phyloP scores from a whole-genome alignment of 2,329 filamentous ascomycete species.

The Stagonosporopsis chrysanthemi region DNA sequence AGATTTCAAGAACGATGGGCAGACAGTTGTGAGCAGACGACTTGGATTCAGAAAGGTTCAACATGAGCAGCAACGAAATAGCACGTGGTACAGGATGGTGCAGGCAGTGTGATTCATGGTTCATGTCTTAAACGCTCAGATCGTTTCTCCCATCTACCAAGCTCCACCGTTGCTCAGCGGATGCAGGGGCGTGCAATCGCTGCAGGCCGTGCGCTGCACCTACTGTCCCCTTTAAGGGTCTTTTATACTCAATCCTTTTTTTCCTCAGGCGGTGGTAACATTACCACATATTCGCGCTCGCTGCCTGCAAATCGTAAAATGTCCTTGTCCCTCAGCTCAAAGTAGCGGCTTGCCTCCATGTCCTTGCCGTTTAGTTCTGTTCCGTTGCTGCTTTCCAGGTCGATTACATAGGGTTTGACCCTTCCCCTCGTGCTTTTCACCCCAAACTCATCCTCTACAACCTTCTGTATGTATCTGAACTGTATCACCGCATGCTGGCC shows the following conservation, averaged over 20 bases:
- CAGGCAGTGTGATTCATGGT: background rate
- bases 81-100: background rate
- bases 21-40: background rate
- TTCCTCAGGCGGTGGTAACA: constrained; percentile 67
- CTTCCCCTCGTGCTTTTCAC: constrained; percentile 51
- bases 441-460: constrained; percentile 83
- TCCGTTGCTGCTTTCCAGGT: constrained; percentile 92
- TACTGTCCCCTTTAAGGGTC: background rate
- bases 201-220: background rate
- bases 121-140: background rate
- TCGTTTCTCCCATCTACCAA: background rate
- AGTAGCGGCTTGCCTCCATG: constrained; percentile 77
- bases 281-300: constrained; percentile 92
- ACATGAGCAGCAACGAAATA: background rate
- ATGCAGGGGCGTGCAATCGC: constrained; percentile 1
- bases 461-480: constrained; percentile 83
- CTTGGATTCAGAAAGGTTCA: background rate
- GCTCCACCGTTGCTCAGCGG: background rate
- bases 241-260: constrained; percentile 5
- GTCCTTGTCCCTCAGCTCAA: constrained; percentile 89
- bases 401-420: constrained; percentile 82
- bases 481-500: constrained; percentile 97
- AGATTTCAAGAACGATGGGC: background rate
- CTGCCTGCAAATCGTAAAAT: constrained; percentile 88
- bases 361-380: constrained; percentile 80